phyloP scores from a whole-genome alignment of 129 eudicot species.

The Flaveria trinervia region DNA sequence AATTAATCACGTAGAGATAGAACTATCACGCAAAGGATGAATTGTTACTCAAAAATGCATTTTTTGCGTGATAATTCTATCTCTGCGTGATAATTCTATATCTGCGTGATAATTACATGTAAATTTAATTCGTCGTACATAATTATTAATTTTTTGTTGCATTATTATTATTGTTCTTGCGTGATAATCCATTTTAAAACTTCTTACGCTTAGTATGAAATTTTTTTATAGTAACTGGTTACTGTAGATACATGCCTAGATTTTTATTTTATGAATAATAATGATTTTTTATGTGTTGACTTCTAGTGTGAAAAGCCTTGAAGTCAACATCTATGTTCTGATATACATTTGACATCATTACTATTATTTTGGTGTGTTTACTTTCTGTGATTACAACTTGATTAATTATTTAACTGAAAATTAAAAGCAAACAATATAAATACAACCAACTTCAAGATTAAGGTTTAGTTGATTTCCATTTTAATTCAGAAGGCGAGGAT shows the following conservation, averaged over 20 bases:
- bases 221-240: too few relatives aligned
- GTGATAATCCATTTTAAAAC: too few relatives aligned
- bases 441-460: background rate
- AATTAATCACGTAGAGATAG: too few relatives aligned
- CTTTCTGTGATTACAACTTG: conserved; percentile 14
- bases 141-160: too few relatives aligned
- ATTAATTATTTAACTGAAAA: background rate
- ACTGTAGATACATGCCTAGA: background rate
- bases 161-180: too few relatives aligned
- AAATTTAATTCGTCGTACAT: too few relatives aligned
- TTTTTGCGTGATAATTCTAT: too few relatives aligned
- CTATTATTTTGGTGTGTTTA: background rate
- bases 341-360: background rate
- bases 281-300: background rate
- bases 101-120: too few relatives aligned
- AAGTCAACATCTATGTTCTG: conserved; percentile 4
- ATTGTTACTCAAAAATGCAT: too few relatives aligned
- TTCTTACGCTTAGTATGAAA: too few relatives aligned
- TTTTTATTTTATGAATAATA: background rate
- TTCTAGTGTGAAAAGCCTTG: conserved; percentile 3
- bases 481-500: background rate
- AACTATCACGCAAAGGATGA: too few relatives aligned
- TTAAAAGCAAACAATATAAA: background rate
- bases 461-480: background rate
- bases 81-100: too few relatives aligned